Conservation (phyloP, 441 rosid genomes). For the Viola pubescens region DNA sequence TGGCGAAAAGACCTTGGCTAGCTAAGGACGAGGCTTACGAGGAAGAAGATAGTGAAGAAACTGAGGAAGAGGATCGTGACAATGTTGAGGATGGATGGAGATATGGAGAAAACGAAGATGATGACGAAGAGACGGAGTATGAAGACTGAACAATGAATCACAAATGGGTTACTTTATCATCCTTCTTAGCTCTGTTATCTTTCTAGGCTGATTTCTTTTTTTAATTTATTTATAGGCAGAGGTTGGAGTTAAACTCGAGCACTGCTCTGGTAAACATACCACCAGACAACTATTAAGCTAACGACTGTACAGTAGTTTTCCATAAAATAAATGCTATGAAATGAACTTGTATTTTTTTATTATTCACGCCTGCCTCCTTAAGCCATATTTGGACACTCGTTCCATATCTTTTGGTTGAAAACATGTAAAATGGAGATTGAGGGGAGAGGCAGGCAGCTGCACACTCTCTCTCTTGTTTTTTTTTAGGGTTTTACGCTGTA, state of each 20-base stretch:
- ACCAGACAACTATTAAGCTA: no score
- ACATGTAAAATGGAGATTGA: no score
- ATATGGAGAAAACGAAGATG: constrained; percentile 63
- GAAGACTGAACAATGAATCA: constrained; percentile 43
- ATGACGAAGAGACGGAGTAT: constrained; percentile 88
- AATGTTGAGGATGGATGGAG: constrained; percentile 80
- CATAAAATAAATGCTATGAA: no score
- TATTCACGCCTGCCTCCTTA: no score
- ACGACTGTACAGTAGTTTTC: no score
- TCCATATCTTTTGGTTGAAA: no score
- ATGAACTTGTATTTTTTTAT: no score
- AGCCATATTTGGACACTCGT: no score
- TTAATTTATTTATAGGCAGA: neutral
- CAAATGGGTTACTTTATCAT: neutral
- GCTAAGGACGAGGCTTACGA: constrained; percentile 46
- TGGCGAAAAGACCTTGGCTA: constrained; percentile 50
- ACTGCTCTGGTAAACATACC: no score
- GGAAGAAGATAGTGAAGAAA: constrained; percentile 90
- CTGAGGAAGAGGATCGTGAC: constrained; percentile 66
- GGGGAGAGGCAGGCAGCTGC: no score
- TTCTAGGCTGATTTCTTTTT: neutral
- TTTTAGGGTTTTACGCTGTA: no score
- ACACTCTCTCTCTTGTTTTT: no score
- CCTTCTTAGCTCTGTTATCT: neutral
- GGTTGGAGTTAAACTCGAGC: neutral